Evolutionary conservation across 202 grass and related monocot genomes (phyloP).

Genomic region (Carex arenaria): DNA sequence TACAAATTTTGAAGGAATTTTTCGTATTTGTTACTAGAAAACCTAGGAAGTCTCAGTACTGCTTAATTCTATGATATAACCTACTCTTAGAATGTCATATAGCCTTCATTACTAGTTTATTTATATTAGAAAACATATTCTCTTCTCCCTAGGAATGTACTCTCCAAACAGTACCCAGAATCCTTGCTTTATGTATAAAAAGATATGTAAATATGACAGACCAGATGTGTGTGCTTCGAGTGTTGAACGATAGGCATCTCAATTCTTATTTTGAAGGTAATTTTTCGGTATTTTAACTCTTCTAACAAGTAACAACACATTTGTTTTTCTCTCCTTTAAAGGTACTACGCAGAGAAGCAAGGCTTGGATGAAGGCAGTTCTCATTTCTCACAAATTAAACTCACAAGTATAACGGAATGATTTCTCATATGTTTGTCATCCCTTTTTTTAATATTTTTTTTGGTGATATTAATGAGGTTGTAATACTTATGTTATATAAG

Average conservation of each 20-base stretch:
- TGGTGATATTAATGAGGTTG: neutral
- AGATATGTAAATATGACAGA: neutral
- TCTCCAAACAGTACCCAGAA: neutral
- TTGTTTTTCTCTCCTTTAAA: conserved; percentile 25
- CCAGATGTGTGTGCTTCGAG: neutral
- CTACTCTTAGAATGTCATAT: neutral
- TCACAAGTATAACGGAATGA: neutral
- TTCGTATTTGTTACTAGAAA: neutral
- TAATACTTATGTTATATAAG: neutral
- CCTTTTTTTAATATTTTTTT: neutral
- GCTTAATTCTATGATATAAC: neutral
- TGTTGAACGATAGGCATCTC: neutral
- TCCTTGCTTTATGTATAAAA: neutral
- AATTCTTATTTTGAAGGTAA: neutral
- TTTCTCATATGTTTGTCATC: neutral
- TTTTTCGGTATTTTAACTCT: neutral
- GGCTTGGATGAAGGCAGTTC: conserved; percentile 40
- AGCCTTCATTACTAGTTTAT: neutral
- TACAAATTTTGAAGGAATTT: neutral
- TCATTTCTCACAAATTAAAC: conserved; percentile 5
- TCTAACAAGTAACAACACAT: neutral
- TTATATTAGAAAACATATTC: neutral
- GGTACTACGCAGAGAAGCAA: conserved; percentile 67
- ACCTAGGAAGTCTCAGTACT: neutral
- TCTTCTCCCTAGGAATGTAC: neutral